Evolutionary conservation across 2,329 filamentous ascomycete species (phyloP).

Genomic region (Gnomoniopsis smithogilvyi): DNA sequence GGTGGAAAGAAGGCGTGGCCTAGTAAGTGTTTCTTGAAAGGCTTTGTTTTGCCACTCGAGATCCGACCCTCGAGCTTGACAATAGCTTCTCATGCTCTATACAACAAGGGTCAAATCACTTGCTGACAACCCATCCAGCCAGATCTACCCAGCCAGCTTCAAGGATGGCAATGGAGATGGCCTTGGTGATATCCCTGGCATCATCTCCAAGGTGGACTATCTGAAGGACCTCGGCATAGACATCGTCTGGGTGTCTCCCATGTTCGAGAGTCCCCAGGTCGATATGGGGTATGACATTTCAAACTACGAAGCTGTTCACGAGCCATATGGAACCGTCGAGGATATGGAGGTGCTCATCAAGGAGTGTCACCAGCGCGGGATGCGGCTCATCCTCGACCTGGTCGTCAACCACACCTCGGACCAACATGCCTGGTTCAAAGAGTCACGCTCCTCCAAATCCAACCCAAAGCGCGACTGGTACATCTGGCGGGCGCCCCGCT

Average conservation of each 20-base stretch:
- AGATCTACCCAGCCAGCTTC: slow-evolving; percentile 56
- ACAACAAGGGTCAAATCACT: neutral
- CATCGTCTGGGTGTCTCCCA: slow-evolving; percentile 44
- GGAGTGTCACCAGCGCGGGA: slow-evolving; percentile 57
- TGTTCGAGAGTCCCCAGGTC: slow-evolving; percentile 35
- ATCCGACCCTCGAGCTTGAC: neutral
- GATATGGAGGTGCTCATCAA: slow-evolving; percentile 63
- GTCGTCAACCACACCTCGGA: slow-evolving; percentile 77
- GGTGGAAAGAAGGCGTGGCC: slow-evolving; percentile 19
- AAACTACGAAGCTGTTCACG: slow-evolving; percentile 60
- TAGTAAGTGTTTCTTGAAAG: slow-evolving; percentile 12
- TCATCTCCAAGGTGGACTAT: slow-evolving; percentile 52
- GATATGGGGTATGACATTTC: slow-evolving; percentile 62
- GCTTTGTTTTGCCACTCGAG: neutral
- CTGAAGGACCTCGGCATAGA: slow-evolving; percentile 47
- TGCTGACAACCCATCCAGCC: slow-evolving; percentile 22
- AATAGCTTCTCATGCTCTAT: no score
- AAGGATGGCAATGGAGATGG: slow-evolving; percentile 53
- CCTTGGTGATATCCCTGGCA: slow-evolving; percentile 49
- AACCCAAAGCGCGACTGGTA: slow-evolving; percentile 70
- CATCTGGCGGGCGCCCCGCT: slow-evolving; percentile 42
- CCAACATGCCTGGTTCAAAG: slow-evolving; percentile 68
- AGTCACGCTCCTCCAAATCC: slow-evolving; percentile 58
- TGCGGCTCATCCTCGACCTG: slow-evolving; percentile 71
- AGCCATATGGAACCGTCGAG: slow-evolving; percentile 60